Evolutionary conservation across 331 rosid genomes (phyloP).

Genomic region (Dryas integrifolia): DNA sequence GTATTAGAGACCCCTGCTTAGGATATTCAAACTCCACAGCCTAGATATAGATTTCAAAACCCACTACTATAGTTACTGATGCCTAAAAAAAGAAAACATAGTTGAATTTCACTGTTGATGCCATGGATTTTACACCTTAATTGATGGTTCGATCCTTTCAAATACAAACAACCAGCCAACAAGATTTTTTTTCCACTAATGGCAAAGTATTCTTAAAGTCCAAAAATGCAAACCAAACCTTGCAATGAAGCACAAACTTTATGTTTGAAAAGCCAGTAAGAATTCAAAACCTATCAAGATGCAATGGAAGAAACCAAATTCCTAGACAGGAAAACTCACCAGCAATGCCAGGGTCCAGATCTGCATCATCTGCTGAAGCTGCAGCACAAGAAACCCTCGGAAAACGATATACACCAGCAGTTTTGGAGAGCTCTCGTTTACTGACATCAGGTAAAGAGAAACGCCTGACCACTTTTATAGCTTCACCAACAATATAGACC

Average conservation of each 20-base stretch:
- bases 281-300: not conserved
- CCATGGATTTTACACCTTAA: not conserved
- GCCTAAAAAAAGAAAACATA: not conserved
- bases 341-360: constrained; percentile 77
- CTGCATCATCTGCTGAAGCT: constrained; percentile 94
- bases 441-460: constrained; percentile 83
- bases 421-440: constrained; percentile 66
- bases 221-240: not conserved
- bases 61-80: constrained; percentile 9
- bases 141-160: not conserved
- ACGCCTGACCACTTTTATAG: constrained; percentile 88
- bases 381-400: constrained; percentile 97
- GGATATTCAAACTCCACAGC: constrained; percentile 8
- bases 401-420: constrained; percentile 59
- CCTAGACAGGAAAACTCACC: constrained; percentile 48
- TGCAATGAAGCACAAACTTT: not conserved
- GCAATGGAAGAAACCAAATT: constrained; percentile 2
- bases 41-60: constrained; percentile 15
- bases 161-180: not conserved
- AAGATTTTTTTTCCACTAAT: not conserved
- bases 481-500: constrained; percentile 89
- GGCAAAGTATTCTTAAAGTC: not conserved
- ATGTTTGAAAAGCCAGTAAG: not conserved
- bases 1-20: constrained; percentile 24
- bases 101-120: not conserved